Conservation (phyloP, 2,329 filamentous ascomycete genomes). For the Pseudogymnoascus sp. region DNA sequence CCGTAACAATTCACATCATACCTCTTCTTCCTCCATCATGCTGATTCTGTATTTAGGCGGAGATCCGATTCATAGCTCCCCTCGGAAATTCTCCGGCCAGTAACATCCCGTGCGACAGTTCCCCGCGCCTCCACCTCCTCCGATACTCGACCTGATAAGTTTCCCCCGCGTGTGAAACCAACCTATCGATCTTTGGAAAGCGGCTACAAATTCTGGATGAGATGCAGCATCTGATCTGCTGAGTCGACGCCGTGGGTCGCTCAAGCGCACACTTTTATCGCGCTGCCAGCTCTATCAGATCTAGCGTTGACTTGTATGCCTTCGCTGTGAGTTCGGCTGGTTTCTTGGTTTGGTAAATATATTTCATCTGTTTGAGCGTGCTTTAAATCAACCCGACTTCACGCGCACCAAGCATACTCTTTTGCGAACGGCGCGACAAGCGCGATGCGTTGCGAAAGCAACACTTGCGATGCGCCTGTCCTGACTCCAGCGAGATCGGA, state of each 20-base stretch:
- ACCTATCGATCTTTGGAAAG: background rate
- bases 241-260: background rate
- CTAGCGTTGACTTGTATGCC: background rate
- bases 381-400: background rate
- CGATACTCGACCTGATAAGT: background rate
- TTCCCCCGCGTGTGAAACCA: background rate
- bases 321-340: slow-evolving; percentile 7
- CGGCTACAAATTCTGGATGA: slow-evolving; percentile 1
- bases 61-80: background rate
- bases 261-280: background rate
- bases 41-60: background rate
- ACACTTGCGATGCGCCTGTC: background rate
- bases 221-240: slow-evolving; percentile 5
- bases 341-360: background rate
- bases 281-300: background rate
- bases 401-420: background rate
- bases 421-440: background rate
- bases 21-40: background rate
- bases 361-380: background rate
- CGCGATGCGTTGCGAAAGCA: background rate
- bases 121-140: background rate
- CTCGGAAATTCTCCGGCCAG: background rate
- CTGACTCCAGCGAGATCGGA: background rate
- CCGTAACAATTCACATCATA: background rate
- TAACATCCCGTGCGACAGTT: background rate